Percentiles rank a stretch among this genome's conserved stretches.
phyloP scores from a whole-genome alignment of 768 basidiomycete genomes.

The Paxillus rubicundulus region DNA sequence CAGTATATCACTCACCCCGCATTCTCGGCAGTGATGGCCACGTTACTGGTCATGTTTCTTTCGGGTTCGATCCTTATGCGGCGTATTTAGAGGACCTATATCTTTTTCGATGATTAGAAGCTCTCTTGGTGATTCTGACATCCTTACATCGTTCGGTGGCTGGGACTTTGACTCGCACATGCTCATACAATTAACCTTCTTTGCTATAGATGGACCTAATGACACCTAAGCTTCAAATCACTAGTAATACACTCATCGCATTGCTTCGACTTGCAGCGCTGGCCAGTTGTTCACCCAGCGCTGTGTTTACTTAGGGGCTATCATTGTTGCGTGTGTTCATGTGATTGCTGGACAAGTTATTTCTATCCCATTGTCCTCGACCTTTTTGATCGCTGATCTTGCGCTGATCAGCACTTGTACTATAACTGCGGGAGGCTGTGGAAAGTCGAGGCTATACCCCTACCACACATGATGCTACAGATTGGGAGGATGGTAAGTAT shows the following conservation, averaged over 20 bases:
- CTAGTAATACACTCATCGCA: background rate
- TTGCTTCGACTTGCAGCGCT: background rate
- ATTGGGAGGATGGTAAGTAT: no score
- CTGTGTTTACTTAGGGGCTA: background rate
- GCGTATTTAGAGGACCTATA: conserved; percentile 1
- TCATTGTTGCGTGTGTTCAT: background rate
- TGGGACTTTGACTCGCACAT: background rate
- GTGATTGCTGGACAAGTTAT: background rate
- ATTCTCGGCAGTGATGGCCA: conserved; percentile 51
- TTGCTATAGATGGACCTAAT: background rate
- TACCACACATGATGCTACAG: no score
- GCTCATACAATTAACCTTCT: background rate
- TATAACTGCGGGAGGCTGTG: no score
- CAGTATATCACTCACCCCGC: conserved; percentile 48
- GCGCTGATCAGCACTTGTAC: background rate
- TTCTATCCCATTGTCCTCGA: no score
- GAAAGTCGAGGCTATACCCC: no score
- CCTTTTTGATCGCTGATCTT: background rate
- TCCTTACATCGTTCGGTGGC: background rate
- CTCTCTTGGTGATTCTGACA: background rate
- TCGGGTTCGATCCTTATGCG: conserved; percentile 50
- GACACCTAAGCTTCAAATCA: background rate
- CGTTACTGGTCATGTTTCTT: conserved; percentile 60
- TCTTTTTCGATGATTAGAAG: background rate
- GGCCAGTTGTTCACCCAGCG: background rate